Evolutionary conservation across 768 basidiomycete genomes (phyloP), one percentile per base, ranked within the genome.

Genomic region (Mrakia gelida): DNA sequence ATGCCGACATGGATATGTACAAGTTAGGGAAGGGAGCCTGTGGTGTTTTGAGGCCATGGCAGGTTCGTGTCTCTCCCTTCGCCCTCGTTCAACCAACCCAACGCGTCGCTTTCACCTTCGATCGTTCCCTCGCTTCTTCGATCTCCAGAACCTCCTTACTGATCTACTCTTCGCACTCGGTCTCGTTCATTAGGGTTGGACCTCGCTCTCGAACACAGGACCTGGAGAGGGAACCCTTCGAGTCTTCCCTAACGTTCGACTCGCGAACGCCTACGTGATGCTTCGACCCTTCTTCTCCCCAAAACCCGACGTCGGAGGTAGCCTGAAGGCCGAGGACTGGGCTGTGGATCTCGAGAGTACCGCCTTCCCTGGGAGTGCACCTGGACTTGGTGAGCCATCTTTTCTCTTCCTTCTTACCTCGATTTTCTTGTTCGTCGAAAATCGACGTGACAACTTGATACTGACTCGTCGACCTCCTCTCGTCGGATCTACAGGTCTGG

Each of bases 1-100:
- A 88, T 76, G 92, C 91, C 0, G 84, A 87, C 34, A 88, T 88
- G 81, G 89, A 91, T 82, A 80, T 92, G 79, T 92, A 92, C 81
- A 83, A 90, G 81, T 32, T 75, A 78, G 30, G 81, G 77, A 54
- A 80, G 76, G 73, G 74, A 13, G 73, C 75, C 38, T 77, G 78
- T 74, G 59, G 75, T 5, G 72, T 71, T 2, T 32, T 77, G 5
- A 41, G 76, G 4, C 76, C 76, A 9, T 77, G 76, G 76, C 76
- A 43, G 45, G 83, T 71, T 70, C 80, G 30, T 34, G 32, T 34
- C 71, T 62, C 21, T 32, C 30, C n/a, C 26, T 18, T 54, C 32
- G 32, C 32, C 16, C 61, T 28, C n/a, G 26, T 3, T 43, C 16
- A 7, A 23, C 41, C 41, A 34, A 34, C 59, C n/a, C n/a, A n/a